Evolutionary conservation across 169 alveolate genomes (phyloP), one percentile per base, ranked within the genome.

Genomic region (Cyclospora cayetanensis): DNA sequence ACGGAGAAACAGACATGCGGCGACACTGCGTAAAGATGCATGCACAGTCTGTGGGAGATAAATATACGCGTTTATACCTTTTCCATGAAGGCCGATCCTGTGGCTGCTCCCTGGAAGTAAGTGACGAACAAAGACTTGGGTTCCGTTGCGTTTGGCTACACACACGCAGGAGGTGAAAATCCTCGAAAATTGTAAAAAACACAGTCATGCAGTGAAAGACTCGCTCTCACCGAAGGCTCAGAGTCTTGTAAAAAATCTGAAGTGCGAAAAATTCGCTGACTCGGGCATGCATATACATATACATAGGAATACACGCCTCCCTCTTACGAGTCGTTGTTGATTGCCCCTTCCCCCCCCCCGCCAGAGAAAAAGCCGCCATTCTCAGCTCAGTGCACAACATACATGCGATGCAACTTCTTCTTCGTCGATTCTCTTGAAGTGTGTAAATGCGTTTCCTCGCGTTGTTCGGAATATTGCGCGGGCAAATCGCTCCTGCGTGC

Each of bases 401-500:
- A 76, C 86, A 31, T 76, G 34, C 31, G 66, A 22, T 3, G 86
- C 12, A 25, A 76, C 43, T 27, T 76, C 86, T 1, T 90, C 91
- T 63, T 95, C 97, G 39, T 96, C 96, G 25, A 97, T 96, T 79
- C 97, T 97, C 83, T 95, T 96, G 85, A 98, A 96, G 77, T 95
- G 95, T 20, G 99, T 96, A 95, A 97, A 96, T 29, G 99, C 98
- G 86, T 98, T 99, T 2, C 99, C 99, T 70, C 99, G 95, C 90
- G 99, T 97, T 1, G 99, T 97, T 86, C 99, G 96, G 95, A 98
- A 98, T 22, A 99, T 93, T 50, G 99, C 97, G 77, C 99, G 96
- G 60, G 99, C 97, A 93, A 99, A 98, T 34, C 77, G 77, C 53
- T 85, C 91, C 91, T 85, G 72, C 89, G 2, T 41, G 27, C 41